Evolutionary conservation across 495 filamentous ascomycete species (phyloP), one percentile per base, ranked within the genome.

Genomic region (Aspergillus sclerotiicarbonarius): DNA sequence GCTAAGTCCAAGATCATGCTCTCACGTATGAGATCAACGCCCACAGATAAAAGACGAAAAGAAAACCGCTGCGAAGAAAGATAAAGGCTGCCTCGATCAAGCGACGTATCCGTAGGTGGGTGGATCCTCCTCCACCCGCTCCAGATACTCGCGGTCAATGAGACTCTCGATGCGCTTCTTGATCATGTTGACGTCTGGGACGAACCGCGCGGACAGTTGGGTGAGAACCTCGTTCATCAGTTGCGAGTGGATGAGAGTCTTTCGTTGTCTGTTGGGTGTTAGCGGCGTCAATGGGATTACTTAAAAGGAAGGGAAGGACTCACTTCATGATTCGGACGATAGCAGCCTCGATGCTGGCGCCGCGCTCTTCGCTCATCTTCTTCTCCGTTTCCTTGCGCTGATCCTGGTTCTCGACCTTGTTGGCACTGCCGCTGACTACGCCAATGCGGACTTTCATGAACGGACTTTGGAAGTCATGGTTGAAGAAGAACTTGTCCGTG

Each of bases 281-380:
- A 60, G 57, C 16, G 46, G 6, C 12, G 1, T 49, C 12, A 43
- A 19, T 45, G 49, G 21, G 37, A 25, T 56, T 53, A 35, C 15
- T 49, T n/a, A n/a, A n/a, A n/a, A n/a, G n/a, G n/a, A n/a, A 19
- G 43, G 45, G 37, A 29, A 32, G 12, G 35, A 80, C 84, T 63
- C 82, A 96, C 92, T 96, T 96, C 92, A 97, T 97, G 67, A 93
- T 95, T 15, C 92, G 79, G 37, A 99, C 95, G 55, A 99, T 76
- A 6, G 91, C 91, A 39, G 94, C 92, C 66, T 98, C 94, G 50
- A 96, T 89, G 18, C 84, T 81, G 44, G 87, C 86, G 10, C 80
- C 84, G 18, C 94, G 80, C 37, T 87, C 87, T 57, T 93, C 87
- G 53, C 91, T 85, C 64, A 92, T 92, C 67, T 90, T 92, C 64